Base-by-base conservation (phyloP, 768 basidiomycete species). In the Melanogaster broomeanus region DNA sequence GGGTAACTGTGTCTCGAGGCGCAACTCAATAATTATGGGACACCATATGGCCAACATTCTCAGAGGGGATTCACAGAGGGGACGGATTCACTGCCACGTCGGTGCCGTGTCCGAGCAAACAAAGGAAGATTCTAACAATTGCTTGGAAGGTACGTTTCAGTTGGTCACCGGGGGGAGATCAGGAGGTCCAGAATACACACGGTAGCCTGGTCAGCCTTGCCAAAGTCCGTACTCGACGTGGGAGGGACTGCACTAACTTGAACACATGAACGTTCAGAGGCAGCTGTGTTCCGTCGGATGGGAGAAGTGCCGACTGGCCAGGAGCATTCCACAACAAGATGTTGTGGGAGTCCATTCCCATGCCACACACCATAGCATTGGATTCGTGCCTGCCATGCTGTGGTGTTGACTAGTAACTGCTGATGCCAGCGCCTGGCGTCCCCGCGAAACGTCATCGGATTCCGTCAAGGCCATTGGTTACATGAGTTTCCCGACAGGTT, bases 211-310 rank as follows among this genome's bases (percentile, higher is more conserved):
- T 5, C 42, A 11, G 24, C 31, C 53, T 31, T 38, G 27, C 50
- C 33, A 35, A 51, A 28, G 6, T 45, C 55, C 55, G 55, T 45
- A n/a, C 52, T 56, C 52, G 52, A 48, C 55, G 55, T 56, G 55
- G 55, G 55, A 56, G 55, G 10, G 10, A 28, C 24, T 18, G n/a
- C n/a, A n/a, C n/a, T n/a, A n/a, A n/a, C n/a, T n/a, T n/a, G n/a
- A n/a, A n/a, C n/a, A n/a, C n/a, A n/a, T n/a, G 30, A 6, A 16
- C 35, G 16, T 37, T 44, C 30, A 44, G 18, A 12, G 30, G 31
- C 19, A 22, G n/a, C n/a, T n/a, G 46, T 46, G 50, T 13, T 53
- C 33, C 49, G 49, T 42, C 21, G 37, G 42, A 31, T 35, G 51
- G 28, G 44, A 13, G n/a, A 46, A 19, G 42, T 6, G 28, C 49